These are phyloP conservation scores for Vitellaria paradoxa DNA, from an alignment of 179 eudicot genomes.

Conservation along the genomic window DNA sequence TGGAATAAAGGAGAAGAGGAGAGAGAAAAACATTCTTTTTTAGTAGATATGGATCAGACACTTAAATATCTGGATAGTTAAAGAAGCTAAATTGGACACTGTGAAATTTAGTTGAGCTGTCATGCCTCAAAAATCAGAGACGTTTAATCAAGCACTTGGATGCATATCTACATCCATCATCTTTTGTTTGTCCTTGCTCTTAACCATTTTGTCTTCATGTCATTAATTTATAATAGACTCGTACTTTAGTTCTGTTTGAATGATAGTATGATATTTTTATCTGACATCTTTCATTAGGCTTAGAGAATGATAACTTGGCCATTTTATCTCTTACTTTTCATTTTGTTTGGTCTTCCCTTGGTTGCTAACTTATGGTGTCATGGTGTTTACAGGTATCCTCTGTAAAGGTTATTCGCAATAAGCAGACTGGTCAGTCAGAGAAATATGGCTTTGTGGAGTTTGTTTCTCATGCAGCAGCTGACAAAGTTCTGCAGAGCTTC, in stretches of 20 bases:
- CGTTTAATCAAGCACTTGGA: too few relatives aligned
- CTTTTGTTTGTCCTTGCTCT: background rate
- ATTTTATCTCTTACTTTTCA: background rate
- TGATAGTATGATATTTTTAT: background rate
- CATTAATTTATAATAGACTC: background rate
- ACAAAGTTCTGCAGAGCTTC: constrained; percentile 54
- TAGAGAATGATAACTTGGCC: background rate
- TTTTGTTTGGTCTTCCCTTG: background rate
- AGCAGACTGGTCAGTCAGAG: constrained; percentile 81
- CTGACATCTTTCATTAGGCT: background rate
- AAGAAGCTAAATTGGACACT: too few relatives aligned
- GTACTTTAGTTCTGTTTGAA: background rate
- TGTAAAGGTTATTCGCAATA: constrained; percentile 83
- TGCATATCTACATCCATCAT: background rate
- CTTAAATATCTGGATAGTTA: background rate
- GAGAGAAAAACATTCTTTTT: too few relatives aligned
- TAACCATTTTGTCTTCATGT: background rate
- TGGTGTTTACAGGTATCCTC: constrained; percentile 41
- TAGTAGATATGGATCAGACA: background rate
- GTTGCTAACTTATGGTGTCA: background rate
- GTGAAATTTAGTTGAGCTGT: too few relatives aligned
- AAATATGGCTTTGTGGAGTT: constrained; percentile 87
- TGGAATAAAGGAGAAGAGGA: too few relatives aligned
- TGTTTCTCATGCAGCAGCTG: constrained; percentile 71
- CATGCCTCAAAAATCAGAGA: too few relatives aligned